A percentile compares a stretch with the other conserved stretches of the same genome.
Evolutionary conservation across 805 yeast species (phyloP).

Genomic region (Wickerhamomyces bovis): DNA sequence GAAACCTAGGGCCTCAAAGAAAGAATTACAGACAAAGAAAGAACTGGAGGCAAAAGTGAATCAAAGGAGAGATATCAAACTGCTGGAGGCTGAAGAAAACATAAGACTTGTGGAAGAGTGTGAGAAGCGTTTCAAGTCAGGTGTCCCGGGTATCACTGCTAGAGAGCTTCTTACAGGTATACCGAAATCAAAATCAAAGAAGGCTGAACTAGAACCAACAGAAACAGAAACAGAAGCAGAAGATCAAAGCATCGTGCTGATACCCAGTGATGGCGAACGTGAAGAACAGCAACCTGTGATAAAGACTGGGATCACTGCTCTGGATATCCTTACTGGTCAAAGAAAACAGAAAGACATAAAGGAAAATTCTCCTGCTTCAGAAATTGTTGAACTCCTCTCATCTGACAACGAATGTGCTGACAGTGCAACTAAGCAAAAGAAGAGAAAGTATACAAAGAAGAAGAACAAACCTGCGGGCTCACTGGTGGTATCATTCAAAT

Average conservation of each 20-base stretch:
- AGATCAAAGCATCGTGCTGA: not conserved
- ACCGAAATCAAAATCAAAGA: not conserved
- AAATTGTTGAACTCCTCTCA: slow-evolving; percentile 13
- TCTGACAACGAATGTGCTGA: slow-evolving; percentile 6
- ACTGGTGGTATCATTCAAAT: slow-evolving; percentile 13
- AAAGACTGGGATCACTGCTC: not conserved
- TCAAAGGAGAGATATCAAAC: not conserved
- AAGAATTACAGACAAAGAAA: not conserved
- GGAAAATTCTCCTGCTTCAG: not conserved
- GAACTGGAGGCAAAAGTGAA: not conserved
- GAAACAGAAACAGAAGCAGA: not conserved
- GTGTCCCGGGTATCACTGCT: slow-evolving; percentile 12
- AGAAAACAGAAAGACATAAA: not conserved
- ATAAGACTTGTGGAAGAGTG: not conserved
- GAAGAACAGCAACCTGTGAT: not conserved
- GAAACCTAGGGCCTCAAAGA: not conserved
- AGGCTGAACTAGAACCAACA: not conserved
- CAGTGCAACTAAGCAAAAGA: not conserved
- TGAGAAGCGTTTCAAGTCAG: slow-evolving; percentile 1
- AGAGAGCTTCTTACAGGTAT: slow-evolving; percentile 12
- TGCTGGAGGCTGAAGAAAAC: not conserved
- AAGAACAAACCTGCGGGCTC: not conserved
- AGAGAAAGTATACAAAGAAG: slow-evolving; percentile 1
- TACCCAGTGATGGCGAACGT: not conserved
- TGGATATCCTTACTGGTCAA: slow-evolving; percentile 1